These are phyloP conservation scores for Neurospora sp. DNA, from an alignment of 2,329 filamentous ascomycete species.

Conservation along the genomic window DNA sequence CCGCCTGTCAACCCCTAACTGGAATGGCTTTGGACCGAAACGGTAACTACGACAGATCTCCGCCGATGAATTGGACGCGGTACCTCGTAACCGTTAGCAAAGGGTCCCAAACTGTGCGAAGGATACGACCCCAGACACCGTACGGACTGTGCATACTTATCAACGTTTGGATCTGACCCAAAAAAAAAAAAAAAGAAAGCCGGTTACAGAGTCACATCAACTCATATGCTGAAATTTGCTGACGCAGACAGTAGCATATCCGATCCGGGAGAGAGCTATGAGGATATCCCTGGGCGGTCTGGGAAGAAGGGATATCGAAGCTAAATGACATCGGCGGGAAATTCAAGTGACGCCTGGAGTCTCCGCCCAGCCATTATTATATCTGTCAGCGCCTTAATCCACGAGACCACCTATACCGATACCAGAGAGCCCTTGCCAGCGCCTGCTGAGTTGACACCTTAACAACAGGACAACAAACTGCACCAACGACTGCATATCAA, in stretches of 20 bases:
- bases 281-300: background rate
- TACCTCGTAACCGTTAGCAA: background rate
- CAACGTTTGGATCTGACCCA: background rate
- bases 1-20: background rate
- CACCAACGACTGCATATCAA: background rate
- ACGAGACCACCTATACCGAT: background rate
- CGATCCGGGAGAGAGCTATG: background rate
- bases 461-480: background rate
- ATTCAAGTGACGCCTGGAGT: background rate
- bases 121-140: background rate
- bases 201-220: background rate
- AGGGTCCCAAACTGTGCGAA: background rate
- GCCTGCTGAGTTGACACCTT: background rate
- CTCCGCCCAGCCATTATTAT: background rate
- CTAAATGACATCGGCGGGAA: background rate
- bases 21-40: background rate
- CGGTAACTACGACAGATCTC: background rate
- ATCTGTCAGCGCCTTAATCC: background rate
- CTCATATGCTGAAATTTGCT: background rate
- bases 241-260: background rate
- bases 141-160: background rate
- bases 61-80: background rate
- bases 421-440: background rate
- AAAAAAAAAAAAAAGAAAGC: background rate
- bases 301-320: background rate